phyloP scores from a whole-genome alignment of 2,329 filamentous ascomycete species.

The Fusarium albosuccineum region DNA sequence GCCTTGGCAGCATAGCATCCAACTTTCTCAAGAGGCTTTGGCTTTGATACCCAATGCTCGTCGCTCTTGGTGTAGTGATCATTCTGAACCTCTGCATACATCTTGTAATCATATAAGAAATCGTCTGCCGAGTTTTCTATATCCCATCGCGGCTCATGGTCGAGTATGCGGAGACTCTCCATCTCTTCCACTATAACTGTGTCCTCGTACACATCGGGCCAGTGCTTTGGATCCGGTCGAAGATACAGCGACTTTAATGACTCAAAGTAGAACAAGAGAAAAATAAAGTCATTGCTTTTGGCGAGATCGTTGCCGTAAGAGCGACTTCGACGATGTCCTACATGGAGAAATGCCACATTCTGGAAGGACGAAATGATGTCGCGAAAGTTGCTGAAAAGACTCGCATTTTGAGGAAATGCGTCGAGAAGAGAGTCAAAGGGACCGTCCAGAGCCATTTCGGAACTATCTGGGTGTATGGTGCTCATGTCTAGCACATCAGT shows the following conservation, averaged over 20 bases:
- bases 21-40: conserved; percentile 1
- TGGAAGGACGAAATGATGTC: conserved; percentile 3
- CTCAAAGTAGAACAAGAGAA: conserved; percentile 6
- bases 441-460: not conserved
- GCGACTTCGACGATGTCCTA: not conserved
- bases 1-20: conserved; percentile 2
- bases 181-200: conserved; percentile 3
- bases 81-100: not conserved
- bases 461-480: not conserved
- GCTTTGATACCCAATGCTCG: conserved; percentile 12
- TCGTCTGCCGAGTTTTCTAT: not conserved
- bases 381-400: conserved; percentile 1
- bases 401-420: not conserved
- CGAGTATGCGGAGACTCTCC: not conserved
- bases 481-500: not conserved
- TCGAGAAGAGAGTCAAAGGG: not conserved
- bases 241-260: conserved; percentile 4
- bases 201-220: conserved; percentile 11
- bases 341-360: conserved; percentile 1
- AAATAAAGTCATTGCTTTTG: not conserved
- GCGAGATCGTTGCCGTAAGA: not conserved
- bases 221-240: conserved; percentile 1
- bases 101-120: not conserved
- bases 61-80: not conserved
- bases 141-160: not conserved